These are phyloP conservation scores for Cordyceps farinosa DNA, from an alignment of 2,329 filamentous ascomycete genomes.

Conservation along the genomic window DNA sequence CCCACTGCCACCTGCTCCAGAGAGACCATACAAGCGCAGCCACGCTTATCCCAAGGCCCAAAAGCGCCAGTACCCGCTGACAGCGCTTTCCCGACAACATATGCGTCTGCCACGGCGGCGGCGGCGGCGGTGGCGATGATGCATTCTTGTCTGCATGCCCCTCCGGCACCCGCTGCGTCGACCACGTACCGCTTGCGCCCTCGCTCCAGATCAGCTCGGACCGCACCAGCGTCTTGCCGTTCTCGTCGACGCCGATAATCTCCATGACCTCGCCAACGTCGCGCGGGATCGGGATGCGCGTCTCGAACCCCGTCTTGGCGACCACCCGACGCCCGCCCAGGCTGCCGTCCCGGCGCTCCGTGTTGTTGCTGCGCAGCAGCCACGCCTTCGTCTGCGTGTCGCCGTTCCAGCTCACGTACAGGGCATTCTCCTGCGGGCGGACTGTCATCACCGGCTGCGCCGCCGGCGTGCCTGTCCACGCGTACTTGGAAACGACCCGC, in stretches of 20 bases:
- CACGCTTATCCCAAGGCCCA: not conserved
- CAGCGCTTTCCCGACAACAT: not conserved
- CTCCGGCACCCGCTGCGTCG: not conserved
- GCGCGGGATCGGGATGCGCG: slow-evolving; percentile 21
- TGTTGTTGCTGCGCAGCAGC: slow-evolving; percentile 34
- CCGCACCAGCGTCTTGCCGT: slow-evolving; percentile 25
- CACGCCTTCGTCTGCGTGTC: slow-evolving; percentile 45
- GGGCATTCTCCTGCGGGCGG: slow-evolving; percentile 20
- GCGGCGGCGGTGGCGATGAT: too few relatives aligned
- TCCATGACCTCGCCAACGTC: slow-evolving; percentile 22
- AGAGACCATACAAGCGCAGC: not conserved
- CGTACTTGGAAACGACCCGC: slow-evolving; percentile 48
- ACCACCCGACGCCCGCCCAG: slow-evolving; percentile 16
- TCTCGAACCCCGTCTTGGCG: slow-evolving; percentile 24
- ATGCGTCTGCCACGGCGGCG: not conserved
- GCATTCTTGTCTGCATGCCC: not conserved
- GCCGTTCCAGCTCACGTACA: slow-evolving; percentile 54
- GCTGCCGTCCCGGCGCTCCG: slow-evolving; percentile 14
- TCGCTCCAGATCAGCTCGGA: slow-evolving; percentile 11
- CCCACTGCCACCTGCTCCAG: not conserved
- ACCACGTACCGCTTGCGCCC: slow-evolving; percentile 1
- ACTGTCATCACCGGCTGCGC: slow-evolving; percentile 31
- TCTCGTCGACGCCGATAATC: slow-evolving; percentile 22
- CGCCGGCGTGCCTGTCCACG: slow-evolving; percentile 45
- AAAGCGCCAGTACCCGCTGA: not conserved